Conservation (phyloP, 176 grass and related monocot genomes). For the Elymus sibiricus region DNA sequence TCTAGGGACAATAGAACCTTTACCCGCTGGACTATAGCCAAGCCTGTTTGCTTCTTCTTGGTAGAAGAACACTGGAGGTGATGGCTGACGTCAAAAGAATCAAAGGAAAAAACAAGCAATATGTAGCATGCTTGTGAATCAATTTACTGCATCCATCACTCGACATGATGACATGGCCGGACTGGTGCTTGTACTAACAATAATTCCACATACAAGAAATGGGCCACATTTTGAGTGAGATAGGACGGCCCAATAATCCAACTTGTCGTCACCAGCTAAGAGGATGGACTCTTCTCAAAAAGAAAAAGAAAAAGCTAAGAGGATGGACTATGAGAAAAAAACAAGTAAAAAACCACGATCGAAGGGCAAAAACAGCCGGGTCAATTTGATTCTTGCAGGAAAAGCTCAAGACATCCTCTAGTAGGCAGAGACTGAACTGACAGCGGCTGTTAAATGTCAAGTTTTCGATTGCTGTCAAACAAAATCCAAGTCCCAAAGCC, state of each 20-base stretch:
- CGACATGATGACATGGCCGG: background rate
- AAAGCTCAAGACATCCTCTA: conserved; percentile 33
- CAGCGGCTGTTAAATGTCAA: conserved; percentile 26
- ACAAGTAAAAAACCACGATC: background rate
- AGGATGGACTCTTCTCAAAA: background rate
- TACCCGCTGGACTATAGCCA: background rate
- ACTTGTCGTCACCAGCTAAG: conserved; percentile 18
- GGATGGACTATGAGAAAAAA: too few species aligned
- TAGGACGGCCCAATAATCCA: conserved; percentile 18
- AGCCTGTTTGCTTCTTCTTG: background rate
- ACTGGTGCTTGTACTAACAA: background rate
- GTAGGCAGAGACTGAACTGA: conserved; percentile 17
- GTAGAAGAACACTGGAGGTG: conserved; percentile 6
- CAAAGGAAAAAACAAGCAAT: background rate
- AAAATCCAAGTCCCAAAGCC: conserved; percentile 39
- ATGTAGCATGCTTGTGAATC: conserved; percentile 24
- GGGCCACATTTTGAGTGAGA: conserved; percentile 17
- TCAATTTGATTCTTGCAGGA: background rate
- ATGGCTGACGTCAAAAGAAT: conserved; percentile 29
- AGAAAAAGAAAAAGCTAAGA: background rate
- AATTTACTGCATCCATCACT: conserved; percentile 25
- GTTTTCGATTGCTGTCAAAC: background rate
- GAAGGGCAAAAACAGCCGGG: background rate
- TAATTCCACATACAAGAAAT: conserved; percentile 14
- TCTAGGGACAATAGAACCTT: conserved; percentile 1